Percentiles rank a stretch among this genome's conserved stretches.
These are phyloP conservation scores for Trametes gibbosa DNA, from an alignment of 768 basidiomycete species.

Conservation along the genomic window DNA sequence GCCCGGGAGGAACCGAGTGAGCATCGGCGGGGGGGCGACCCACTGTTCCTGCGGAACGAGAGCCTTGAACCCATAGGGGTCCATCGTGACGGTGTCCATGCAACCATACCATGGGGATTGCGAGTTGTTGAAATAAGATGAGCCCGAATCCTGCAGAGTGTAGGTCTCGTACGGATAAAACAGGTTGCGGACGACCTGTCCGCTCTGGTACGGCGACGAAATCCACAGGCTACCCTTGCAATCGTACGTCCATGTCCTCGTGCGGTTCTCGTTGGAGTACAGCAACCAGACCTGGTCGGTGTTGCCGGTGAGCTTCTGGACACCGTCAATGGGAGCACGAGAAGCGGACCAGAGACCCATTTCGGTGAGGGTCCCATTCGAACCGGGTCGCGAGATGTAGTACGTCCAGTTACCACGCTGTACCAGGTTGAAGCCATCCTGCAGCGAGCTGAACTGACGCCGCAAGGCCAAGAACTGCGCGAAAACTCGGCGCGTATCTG, in stretches of 20 bases:
- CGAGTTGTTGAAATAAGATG: conserved; percentile 58
- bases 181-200: conserved; percentile 66
- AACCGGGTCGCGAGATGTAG: conserved; percentile 76
- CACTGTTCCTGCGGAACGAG: conserved; percentile 70
- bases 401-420: conserved; percentile 86
- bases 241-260: conserved; percentile 58
- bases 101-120: conserved; percentile 73
- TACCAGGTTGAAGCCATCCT: conserved; percentile 85
- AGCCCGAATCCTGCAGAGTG: conserved; percentile 60
- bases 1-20: conserved; percentile 81
- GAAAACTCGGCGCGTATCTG: conserved; percentile 71
- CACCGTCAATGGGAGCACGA: conserved; percentile 53
- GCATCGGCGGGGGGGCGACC: conserved; percentile 64
- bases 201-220: conserved; percentile 68
- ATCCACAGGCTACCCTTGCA: conserved; percentile 69
- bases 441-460: conserved; percentile 62
- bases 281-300: conserved; percentile 78
- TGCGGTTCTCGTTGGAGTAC: conserved; percentile 81
- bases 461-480: conserved; percentile 73
- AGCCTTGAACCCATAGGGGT: conserved; percentile 77
- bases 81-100: conserved; percentile 60
- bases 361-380: conserved; percentile 76
- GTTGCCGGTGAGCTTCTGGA: conserved; percentile 65
- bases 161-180: conserved; percentile 84
- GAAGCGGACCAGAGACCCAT: conserved; percentile 86